Percentiles rank a stretch among this genome's conserved stretches.
Evolutionary conservation across 768 basidiomycete species (phyloP).

Genomic region (Trametes cingulata): DNA sequence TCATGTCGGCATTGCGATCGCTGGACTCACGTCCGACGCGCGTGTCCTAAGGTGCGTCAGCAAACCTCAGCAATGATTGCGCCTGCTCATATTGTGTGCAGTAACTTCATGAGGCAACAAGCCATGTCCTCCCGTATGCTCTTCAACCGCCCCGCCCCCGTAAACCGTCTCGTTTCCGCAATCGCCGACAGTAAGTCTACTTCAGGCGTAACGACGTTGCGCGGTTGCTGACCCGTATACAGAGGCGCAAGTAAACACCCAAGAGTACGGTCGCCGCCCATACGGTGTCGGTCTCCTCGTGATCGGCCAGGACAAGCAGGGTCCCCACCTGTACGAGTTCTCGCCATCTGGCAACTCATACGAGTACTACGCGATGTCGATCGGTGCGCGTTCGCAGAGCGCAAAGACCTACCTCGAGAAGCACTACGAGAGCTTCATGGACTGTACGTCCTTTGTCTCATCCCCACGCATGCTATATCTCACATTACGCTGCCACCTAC

Average conservation of each 20-base stretch:
- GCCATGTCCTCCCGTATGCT: constrained; percentile 95
- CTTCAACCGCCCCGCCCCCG: constrained; percentile 93
- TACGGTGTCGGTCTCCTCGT: constrained; percentile 99
- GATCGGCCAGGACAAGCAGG: constrained; percentile 93
- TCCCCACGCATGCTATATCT: background rate
- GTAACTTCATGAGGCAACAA: constrained; percentile 99
- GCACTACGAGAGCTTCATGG: constrained; percentile 83
- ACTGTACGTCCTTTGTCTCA: constrained; percentile 57
- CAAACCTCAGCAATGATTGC: background rate
- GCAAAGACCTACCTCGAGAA: constrained; percentile 99
- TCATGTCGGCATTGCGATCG: constrained; percentile 99
- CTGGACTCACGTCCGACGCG: constrained; percentile 97
- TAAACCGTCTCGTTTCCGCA: constrained; percentile 87
- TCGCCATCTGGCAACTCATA: constrained; percentile 96
- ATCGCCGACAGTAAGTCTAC: constrained; percentile 94
- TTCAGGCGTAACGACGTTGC: too few species aligned
- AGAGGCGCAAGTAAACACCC: constrained; percentile 99
- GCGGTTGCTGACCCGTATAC: background rate
- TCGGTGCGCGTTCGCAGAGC: constrained; percentile 96
- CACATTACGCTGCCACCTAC: background rate
- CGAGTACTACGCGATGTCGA: constrained; percentile 98
- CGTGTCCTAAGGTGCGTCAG: constrained; percentile 86
- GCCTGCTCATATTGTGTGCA: constrained; percentile 31
- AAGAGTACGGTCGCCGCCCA: constrained; percentile 95
- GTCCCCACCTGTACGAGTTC: constrained; percentile 98